These are phyloP conservation scores for Entomortierella parvispora DNA, from an alignment of 192 early-diverging fungal genomes.

Conservation along the genomic window DNA sequence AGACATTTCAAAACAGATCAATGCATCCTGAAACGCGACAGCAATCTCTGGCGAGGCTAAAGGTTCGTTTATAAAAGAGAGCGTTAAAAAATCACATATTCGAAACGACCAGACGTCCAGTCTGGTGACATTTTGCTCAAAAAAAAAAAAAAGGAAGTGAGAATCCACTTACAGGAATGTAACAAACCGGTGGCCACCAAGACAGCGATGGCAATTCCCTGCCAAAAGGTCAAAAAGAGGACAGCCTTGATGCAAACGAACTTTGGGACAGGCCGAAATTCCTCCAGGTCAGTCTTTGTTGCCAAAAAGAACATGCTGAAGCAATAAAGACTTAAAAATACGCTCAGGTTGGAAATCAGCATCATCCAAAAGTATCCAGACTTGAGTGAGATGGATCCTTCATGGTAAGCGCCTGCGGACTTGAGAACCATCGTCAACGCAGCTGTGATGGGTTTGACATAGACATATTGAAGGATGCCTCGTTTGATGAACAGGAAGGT, in stretches of 20 bases:
- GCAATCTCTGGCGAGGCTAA: constrained; percentile 51
- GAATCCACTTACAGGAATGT: constrained; percentile 65
- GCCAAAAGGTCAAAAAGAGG: constrained; percentile 96
- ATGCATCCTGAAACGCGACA: constrained; percentile 86
- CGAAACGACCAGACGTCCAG: too few species aligned
- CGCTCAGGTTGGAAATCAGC: constrained; percentile 88
- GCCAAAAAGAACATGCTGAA: constrained; percentile 89
- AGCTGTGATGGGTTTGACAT: constrained; percentile 86
- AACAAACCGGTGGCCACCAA: constrained; percentile 81
- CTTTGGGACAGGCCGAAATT: constrained; percentile 89
- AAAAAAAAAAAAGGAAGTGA: constrained; percentile 1
- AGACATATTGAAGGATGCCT: constrained; percentile 94
- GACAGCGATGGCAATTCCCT: constrained; percentile 85
- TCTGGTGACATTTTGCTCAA: not conserved
- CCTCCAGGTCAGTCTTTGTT: constrained; percentile 75
- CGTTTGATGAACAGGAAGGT: constrained; percentile 88
- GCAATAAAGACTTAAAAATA: constrained; percentile 88
- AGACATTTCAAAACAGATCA: constrained; percentile 94
- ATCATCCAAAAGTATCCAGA: constrained; percentile 85
- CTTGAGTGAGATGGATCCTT: constrained; percentile 76
- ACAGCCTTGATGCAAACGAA: constrained; percentile 94
- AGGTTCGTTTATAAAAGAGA: too few species aligned
- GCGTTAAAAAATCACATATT: too few species aligned
- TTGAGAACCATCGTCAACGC: constrained; percentile 85
- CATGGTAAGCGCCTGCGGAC: constrained; percentile 76